Evolutionary conservation across 208 protist species (phyloP).

Genomic region (Herpetomonas tarakana): DNA sequence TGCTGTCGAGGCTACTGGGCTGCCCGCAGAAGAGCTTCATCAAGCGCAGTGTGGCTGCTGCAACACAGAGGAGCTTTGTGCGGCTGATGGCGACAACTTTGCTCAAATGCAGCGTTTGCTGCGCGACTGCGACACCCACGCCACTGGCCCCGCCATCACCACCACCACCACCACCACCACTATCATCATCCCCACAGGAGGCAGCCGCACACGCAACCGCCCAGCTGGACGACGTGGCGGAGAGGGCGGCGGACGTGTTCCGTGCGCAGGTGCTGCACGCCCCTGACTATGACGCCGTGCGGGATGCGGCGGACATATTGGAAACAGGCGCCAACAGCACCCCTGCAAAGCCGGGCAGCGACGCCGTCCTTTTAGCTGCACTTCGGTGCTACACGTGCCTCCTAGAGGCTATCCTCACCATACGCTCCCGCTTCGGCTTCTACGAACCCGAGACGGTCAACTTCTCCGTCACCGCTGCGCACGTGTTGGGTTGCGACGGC

Average conservation of each 20-base stretch:
- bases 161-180: too few species aligned
- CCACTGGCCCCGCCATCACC: too few species aligned
- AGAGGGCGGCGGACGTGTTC: not conserved
- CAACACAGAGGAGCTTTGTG: not conserved
- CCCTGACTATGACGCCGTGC: not conserved
- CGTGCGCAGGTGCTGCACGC: not conserved
- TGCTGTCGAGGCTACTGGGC: not conserved
- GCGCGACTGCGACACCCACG: not conserved
- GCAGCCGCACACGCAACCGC: too few species aligned
- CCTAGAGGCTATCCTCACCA: not conserved
- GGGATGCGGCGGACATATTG: not conserved
- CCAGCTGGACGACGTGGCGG: not conserved
- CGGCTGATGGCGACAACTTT: not conserved
- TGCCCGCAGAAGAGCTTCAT: slow-evolving; percentile 3
- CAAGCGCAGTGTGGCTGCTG: slow-evolving; percentile 1
- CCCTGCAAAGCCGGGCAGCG: not conserved
- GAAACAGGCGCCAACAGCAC: not conserved
- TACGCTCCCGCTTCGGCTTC: not conserved
- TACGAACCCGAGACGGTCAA: not conserved
- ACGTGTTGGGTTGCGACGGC: not conserved
- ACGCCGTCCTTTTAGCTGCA: not conserved
- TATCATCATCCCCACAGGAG: too few species aligned
- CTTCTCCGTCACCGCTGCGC: not conserved
- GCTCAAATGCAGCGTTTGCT: not conserved
- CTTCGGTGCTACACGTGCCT: not conserved